Base-by-base conservation (phyloP, 441 rosid genomes). In the Theobroma grandiflorum region DNA sequence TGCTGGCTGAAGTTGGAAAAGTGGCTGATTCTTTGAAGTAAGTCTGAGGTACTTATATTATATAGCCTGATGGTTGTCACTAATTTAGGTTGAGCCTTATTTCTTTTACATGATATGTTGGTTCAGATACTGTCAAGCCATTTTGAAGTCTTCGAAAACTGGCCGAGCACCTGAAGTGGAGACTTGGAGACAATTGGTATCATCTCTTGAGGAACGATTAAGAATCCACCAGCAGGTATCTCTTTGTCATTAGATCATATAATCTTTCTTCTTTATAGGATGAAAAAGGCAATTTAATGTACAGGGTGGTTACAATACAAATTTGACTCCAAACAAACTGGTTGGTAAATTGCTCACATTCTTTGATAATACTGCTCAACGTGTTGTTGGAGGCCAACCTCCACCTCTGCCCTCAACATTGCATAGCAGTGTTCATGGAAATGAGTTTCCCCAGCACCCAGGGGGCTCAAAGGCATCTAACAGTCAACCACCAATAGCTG, bases 1-100 rank as follows among this genome's bases (percentile, higher is more conserved):
- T 92, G 95, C 84, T 92, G 66, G 92, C 90, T 74, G 95, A 91
- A 87, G 90, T 90, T 70, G 95, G 95, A 84, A 89, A 87, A 85
- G 82, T 90, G 80, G 82, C 91, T 11, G 87, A 86, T 67, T 91
- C 95, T 43, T 81, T 88, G 80, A 91, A 87, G 95, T 91, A 87
- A 86, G 95, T 42, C 64, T 18, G 58, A 55, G 55, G 43, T 38
- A 20, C 14, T 45, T 35, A 20, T 72, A 10, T 64, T 16, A n/a
- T 72, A 38, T 47, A 33, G 47, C 10, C 10, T 82, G 70, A 64
- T 43, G n/a, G 20, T 68, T 57, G 43, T 62, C 11, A 33, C 66
- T 57, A 38, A 63, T 35, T 11, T 61, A 37, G 14, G 16, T 53
- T 74, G 15, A 37, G 72, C 3, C 35, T 62, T 7, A n/a, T 43